Conservation (phyloP, 148 eudicot genomes). For the Cornus kousa region DNA sequence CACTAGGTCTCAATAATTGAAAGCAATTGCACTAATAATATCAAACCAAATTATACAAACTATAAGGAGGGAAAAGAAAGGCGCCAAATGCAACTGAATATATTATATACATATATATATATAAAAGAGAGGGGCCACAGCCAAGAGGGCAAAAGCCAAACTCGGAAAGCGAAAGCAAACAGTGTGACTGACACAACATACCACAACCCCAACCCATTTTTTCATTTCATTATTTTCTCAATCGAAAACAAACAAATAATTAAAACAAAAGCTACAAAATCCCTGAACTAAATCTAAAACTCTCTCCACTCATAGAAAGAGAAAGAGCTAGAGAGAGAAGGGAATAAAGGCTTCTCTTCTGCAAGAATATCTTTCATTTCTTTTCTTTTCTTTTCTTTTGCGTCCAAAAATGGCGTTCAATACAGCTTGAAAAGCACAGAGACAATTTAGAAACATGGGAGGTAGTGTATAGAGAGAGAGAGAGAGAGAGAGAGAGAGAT, state of each 20-base stretch:
- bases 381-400: background rate
- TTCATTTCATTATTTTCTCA: background rate
- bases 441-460: background rate
- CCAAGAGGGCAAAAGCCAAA: background rate
- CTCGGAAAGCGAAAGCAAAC: constrained; percentile 14
- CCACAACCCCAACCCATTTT: background rate
- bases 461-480: background rate
- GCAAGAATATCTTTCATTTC: constrained; percentile 16
- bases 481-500: background rate
- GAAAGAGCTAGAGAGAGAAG: background rate
- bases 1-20: no score
- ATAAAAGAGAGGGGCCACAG: background rate
- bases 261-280: background rate
- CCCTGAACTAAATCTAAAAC: background rate
- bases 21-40: no score
- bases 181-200: background rate
- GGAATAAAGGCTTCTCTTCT: constrained; percentile 7
- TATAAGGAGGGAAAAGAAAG: background rate
- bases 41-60: background rate
- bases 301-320: background rate
- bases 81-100: background rate
- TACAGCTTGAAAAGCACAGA: constrained; percentile 11
- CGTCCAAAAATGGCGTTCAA: background rate
- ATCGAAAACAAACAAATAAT: background rate
- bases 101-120: background rate